A percentile compares a stretch with the other conserved stretches of the same genome.
These are phyloP conservation scores for Hibiscus syriacus DNA, from an alignment of 345 rosid species.

Conservation along the genomic window DNA sequence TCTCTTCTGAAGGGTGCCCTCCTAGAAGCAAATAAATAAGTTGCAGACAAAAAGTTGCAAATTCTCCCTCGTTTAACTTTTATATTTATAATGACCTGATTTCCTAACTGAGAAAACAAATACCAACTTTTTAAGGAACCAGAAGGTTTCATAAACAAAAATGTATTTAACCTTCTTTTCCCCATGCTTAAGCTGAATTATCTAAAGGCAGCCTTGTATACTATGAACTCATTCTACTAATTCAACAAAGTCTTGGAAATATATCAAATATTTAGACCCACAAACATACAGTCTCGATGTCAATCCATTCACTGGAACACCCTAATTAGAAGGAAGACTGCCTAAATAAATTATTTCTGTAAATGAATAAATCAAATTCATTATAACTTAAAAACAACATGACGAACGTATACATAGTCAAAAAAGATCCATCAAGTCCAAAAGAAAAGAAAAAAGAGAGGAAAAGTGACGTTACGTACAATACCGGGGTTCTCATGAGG, in stretches of 20 bases:
- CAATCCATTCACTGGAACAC: background rate
- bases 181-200: background rate
- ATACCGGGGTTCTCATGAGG: constrained; percentile 85
- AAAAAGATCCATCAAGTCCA: background rate
- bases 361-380: background rate
- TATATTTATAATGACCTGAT: background rate
- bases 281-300: background rate
- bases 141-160: background rate
- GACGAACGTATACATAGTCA: background rate
- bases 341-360: background rate
- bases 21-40: background rate
- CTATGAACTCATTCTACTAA: background rate
- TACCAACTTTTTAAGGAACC: background rate
- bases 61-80: background rate
- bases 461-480: constrained; percentile 34
- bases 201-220: background rate
- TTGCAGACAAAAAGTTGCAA: background rate
- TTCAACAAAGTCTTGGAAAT: background rate
- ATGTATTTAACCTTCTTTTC: background rate
- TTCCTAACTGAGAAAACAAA: background rate
- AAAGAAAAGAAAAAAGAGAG: background rate
- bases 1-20: background rate
- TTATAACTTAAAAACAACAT: background rate
- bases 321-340: too few relatives aligned
- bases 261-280: background rate